Percentiles rank a stretch among this genome's conserved stretches.
Conservation (phyloP, 2,329 filamentous ascomycete species). For the Rosellinia necatrix region DNA sequence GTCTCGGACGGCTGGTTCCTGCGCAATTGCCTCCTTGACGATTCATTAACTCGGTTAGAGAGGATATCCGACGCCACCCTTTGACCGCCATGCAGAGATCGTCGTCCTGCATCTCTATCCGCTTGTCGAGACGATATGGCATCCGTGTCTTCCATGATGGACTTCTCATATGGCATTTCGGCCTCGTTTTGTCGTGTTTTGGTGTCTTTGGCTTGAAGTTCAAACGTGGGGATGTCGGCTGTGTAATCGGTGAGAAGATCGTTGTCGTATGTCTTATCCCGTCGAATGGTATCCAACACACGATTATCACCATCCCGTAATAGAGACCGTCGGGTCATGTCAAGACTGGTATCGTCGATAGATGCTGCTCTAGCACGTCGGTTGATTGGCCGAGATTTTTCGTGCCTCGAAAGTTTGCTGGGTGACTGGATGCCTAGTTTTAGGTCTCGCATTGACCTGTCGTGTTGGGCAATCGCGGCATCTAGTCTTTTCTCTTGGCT, state of each 20-base stretch:
- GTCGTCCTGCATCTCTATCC: slow-evolving; percentile 12
- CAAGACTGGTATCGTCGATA: slow-evolving; percentile 37
- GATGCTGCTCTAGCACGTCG: slow-evolving; percentile 31
- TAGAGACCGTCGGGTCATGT: slow-evolving; percentile 36
- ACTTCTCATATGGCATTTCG: slow-evolving; percentile 27
- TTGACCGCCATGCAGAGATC: slow-evolving; percentile 19
- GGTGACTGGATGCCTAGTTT: slow-evolving; percentile 36
- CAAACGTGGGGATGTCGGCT: slow-evolving; percentile 39
- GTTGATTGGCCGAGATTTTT: slow-evolving; percentile 23
- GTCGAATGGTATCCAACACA: slow-evolving; percentile 1
- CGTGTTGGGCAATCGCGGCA: slow-evolving; percentile 25
- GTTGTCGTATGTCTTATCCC: slow-evolving; percentile 1
- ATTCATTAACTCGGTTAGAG: slow-evolving; percentile 33
- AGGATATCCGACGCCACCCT: slow-evolving; percentile 33
- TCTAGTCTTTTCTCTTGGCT: slow-evolving; percentile 21
- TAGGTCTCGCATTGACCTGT: slow-evolving; percentile 33
- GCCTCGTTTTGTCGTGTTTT: slow-evolving; percentile 28
- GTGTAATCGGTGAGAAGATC: slow-evolving; percentile 34
- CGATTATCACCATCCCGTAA: slow-evolving; percentile 25
- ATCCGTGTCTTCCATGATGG: slow-evolving; percentile 26
- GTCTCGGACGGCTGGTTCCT: neutral
- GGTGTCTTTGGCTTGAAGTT: slow-evolving; percentile 35
- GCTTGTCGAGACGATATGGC: slow-evolving; percentile 5
- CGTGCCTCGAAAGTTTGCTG: slow-evolving; percentile 31
- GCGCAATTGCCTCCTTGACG: slow-evolving; percentile 18